Base-by-base conservation (phyloP, 2,329 filamentous ascomycete species). In the Alternaria triticimaculans region DNA sequence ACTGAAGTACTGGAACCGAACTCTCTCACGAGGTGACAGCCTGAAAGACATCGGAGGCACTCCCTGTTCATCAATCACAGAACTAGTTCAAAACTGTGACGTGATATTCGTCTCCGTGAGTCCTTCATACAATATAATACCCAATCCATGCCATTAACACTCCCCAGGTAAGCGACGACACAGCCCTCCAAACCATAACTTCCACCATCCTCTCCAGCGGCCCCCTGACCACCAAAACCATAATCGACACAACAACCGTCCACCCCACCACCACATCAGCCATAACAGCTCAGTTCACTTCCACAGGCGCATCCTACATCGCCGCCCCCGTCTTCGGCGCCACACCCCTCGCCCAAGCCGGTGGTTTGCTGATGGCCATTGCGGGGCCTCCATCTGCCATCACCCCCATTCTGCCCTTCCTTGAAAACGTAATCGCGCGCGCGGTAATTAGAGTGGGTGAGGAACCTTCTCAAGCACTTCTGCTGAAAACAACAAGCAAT, bases 211-310 rank as follows among this genome's bases (percentile, higher is more conserved):
- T 76, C 2, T 21, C 54, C 0, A 64, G 70, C 30, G 58, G 65
- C n/a, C 25, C 63, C 15, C 46, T 76, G 5, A 69, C 66, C 4
- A 75, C 73, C n/a, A 87, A 86, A 65, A 76, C 82, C 12, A 65
- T 86, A 9, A 76, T 84, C 18, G 85, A 87, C 62, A 85, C 84
- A 0, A 85, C 84, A 0, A 87, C 85, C 0, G 81, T 86, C 2
- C 83, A 85, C 57, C 84, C 85, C 0, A 72, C 79, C 7, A 83
- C 83, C 0, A 81, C 83, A 0, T 65, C 71, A 1, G 62, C 65
- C 6, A 73, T 78, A 1, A 62, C 79, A 1, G 51, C 59, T 0
- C 72, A 70, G 1, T 67, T 86, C 0, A 53, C 60, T 0, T 3
- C 67, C 62, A 5, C 67, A 61, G 11, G 76, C 0, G 81, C 77